Base-by-base conservation (phyloP, 1,284 basidiomycete species). In the Clitocybe nebularis region DNA sequence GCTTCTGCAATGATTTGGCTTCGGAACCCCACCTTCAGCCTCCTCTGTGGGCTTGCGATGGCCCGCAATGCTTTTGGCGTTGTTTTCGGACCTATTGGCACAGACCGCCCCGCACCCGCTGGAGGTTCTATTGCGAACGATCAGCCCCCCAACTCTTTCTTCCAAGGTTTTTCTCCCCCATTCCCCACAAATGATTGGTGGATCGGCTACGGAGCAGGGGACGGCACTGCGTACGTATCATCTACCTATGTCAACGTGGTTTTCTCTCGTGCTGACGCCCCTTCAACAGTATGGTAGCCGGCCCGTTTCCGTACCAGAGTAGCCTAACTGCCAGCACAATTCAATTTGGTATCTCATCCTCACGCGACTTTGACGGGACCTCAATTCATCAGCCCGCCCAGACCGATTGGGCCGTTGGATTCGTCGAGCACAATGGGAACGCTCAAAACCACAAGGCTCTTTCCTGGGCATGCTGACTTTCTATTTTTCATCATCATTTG, bases 151-250 rank as follows among this genome's bases (percentile, higher is more conserved):
- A 59, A 53, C 29, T 57, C 60, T 1, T 64, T 65, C 48, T 64
- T 63, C 46, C 56, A 59, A 43, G 62, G 58, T 19, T 56, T 53
- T 43, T 50, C 52, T 9, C 58, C 61, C 11, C 62, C 63, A 0
- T 65, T 54, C 37, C 62, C 63, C 10, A 65, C 63, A 10, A 61
- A 61, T 33, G 57, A 57, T 37, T 64, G 63, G 63, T 65, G 63
- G 63, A 53, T 58, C n/a, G 63, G 60, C 24, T 65, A 55, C 47
- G 60, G 51, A 26, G 59, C 61, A 4, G 52, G 56, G 2, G 47
- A 35, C 36, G 61, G 62, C 23, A 49, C 46, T 46, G 55, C 50
- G 52, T 61, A 49, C 50, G 59, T 21, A 6, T 19, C 16, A 20
- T 39, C 25, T 39, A n/a, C n/a, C n/a, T n/a, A n/a, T n/a, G n/a